Evolutionary conservation across 2,329 filamentous ascomycete genomes (phyloP), one percentile per base, ranked within the genome.

Genomic region (Alternaria burnsii): DNA sequence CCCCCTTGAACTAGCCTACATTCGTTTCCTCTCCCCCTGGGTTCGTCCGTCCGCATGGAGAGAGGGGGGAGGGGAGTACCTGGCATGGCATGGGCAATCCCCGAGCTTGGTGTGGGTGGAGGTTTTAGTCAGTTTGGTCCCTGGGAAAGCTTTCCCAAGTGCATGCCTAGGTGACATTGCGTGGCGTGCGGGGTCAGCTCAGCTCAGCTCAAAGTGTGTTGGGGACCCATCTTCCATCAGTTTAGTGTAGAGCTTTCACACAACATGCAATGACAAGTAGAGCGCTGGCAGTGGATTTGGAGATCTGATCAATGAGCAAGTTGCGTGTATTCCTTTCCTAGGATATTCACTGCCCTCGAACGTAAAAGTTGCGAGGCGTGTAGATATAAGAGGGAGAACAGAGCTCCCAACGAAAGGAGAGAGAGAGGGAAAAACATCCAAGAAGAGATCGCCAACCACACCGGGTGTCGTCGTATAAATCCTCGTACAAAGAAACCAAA

Each of bases 261-360:
- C 18, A 5, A 18, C 18, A 41, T 11, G 34, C 22, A 18, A 34
- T 30, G 28, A 34, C 0, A 4, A 11, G 28, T 30, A 38, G 16
- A n/a, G 6, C n/a, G 16, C 24, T 26, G 0, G 24, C 24, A 26
- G 24, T 26, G 24, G 24, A 2, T 1, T 26, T 26, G 24, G 24
- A 18, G 3, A 20, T 14, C 12, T 32, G 11, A 22, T 32, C 44
- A 22, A 48, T 32, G 30, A 24, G 38, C 55, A 73, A 76, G 72
- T 72, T 75, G 70, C 65, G 46, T 50, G 8, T 70, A 76, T 76
- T 76, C 63, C 63, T 64, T 75, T 74, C 64, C 68, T 69, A 67
- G 70, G 46, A 50, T 50, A 60, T 61, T 71, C 75, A 77, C 76
- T 78, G 74, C 76, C 75, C 74, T 73, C 71, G 36, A 63, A 52